A percentile compares a stretch with the other conserved stretches of the same genome.
These are phyloP conservation scores for Candida dendrica DNA, from an alignment of 805 yeast genomes.

Conservation along the genomic window DNA sequence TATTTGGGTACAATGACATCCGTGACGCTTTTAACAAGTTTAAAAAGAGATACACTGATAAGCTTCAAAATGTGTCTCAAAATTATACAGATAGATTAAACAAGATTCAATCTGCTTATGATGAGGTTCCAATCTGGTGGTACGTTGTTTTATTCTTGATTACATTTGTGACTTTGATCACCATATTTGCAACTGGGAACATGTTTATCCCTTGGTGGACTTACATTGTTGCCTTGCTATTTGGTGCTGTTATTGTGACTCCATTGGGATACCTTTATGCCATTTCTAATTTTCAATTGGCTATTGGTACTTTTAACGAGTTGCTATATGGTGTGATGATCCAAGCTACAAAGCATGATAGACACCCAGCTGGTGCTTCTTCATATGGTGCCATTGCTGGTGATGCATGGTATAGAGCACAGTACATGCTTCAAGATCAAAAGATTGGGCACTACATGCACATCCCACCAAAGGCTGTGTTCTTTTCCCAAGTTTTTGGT, in stretches of 20 bases:
- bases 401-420: conserved; percentile 46
- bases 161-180: conserved; percentile 29
- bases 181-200: conserved; percentile 25
- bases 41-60: conserved; percentile 1
- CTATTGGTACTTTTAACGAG: conserved; percentile 46
- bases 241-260: conserved; percentile 39
- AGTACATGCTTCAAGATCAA: conserved; percentile 28
- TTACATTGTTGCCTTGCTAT: conserved; percentile 33
- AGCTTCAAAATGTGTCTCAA: background rate
- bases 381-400: conserved; percentile 47
- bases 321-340: conserved; percentile 40
- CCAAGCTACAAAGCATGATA: conserved; percentile 20
- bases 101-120: conserved; percentile 30
- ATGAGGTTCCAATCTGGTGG: conserved; percentile 39
- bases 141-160: conserved; percentile 27
- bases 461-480: conserved; percentile 43
- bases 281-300: conserved; percentile 42
- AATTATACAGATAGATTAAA: conserved; percentile 36
- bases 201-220: conserved; percentile 23
- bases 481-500: conserved; percentile 45
- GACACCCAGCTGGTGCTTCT: conserved; percentile 43
- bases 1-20: conserved; percentile 20
- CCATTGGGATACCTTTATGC: conserved; percentile 47
- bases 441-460: conserved; percentile 48
- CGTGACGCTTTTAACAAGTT: background rate